These are phyloP conservation scores for Escallonia rubra DNA, from an alignment of 129 eudicot genomes.

Conservation along the genomic window DNA sequence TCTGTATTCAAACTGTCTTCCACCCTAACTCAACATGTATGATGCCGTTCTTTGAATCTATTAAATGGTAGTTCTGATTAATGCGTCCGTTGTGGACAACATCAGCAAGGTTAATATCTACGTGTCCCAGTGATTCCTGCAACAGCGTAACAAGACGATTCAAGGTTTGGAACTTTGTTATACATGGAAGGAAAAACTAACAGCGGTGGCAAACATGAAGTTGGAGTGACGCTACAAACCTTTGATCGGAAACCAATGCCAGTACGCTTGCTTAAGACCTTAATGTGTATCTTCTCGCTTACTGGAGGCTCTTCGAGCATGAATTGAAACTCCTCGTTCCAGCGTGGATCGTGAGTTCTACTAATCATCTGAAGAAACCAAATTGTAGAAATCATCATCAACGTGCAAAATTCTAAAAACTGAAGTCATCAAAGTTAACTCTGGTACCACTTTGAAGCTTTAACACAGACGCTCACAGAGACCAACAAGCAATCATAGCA, in stretches of 20 bases:
- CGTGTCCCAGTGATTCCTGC: conserved; percentile 79
- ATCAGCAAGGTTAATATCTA: conserved; percentile 68
- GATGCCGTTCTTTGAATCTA: conserved; percentile 76
- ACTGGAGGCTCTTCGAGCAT: conserved; percentile 84
- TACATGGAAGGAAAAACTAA: not conserved
- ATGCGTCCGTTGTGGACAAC: conserved; percentile 83
- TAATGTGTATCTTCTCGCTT: conserved; percentile 58
- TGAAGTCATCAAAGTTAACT: too few species aligned
- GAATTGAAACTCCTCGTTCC: conserved; percentile 90
- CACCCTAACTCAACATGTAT: conserved; percentile 72
- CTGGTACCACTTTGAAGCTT: too few species aligned
- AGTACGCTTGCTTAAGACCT: conserved; percentile 62
- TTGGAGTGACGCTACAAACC: conserved; percentile 23
- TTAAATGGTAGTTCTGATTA: conserved; percentile 75
- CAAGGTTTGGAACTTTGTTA: not conserved
- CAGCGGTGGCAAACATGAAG: too few species aligned
- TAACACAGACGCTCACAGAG: too few species aligned
- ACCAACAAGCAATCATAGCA: too few species aligned
- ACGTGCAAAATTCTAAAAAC: too few species aligned
- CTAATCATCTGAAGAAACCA: conserved; percentile 42
- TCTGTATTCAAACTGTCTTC: conserved; percentile 40
- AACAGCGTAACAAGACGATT: not conserved
- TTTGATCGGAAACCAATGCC: conserved; percentile 56
- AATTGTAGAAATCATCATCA: not conserved
- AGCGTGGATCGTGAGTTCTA: conserved; percentile 66